Evolutionary conservation across 192 early-diverging fungal genomes (phyloP).

Genomic region (Coemansia sp.): DNA sequence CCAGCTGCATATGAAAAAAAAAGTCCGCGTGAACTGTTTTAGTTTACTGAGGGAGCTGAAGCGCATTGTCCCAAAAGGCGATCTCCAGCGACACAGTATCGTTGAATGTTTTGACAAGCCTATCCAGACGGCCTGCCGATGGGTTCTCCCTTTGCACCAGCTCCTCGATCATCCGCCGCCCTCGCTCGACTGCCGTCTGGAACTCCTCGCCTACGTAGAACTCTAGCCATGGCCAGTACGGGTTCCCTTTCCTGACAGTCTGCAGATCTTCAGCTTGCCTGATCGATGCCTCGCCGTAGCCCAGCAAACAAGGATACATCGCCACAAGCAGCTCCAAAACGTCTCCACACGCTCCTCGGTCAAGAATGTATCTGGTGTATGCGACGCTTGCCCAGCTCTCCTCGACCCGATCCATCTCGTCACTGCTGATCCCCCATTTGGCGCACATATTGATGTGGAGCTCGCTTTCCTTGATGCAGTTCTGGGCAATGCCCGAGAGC

Average conservation of each 20-base stretch:
- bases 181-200: constrained; percentile 62
- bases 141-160: constrained; percentile 36
- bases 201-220: constrained; percentile 69
- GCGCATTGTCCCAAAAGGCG: constrained; percentile 68
- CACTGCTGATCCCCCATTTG: constrained; percentile 68
- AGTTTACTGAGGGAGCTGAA: constrained; percentile 10
- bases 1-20: no score
- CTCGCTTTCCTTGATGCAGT: constrained; percentile 66
- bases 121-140: constrained; percentile 54
- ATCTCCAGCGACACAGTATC: constrained; percentile 71
- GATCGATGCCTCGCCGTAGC: constrained; percentile 77
- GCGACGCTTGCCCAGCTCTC: constrained; percentile 78
- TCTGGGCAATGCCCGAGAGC: constrained; percentile 62
- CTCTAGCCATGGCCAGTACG: constrained; percentile 79
- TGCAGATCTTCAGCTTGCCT: constrained; percentile 62
- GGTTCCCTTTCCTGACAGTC: constrained; percentile 71
- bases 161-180: constrained; percentile 52
- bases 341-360: constrained; percentile 70
- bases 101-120: constrained; percentile 66
- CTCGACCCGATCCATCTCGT: constrained; percentile 64
- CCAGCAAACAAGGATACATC: constrained; percentile 80
- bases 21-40: neutral
- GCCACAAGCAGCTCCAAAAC: constrained; percentile 74
- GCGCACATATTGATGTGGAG: constrained; percentile 72
- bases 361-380: constrained; percentile 82